Evolutionary conservation across 371 early-diverging fungal genomes (phyloP).

Genomic region (Circinella minor): DNA sequence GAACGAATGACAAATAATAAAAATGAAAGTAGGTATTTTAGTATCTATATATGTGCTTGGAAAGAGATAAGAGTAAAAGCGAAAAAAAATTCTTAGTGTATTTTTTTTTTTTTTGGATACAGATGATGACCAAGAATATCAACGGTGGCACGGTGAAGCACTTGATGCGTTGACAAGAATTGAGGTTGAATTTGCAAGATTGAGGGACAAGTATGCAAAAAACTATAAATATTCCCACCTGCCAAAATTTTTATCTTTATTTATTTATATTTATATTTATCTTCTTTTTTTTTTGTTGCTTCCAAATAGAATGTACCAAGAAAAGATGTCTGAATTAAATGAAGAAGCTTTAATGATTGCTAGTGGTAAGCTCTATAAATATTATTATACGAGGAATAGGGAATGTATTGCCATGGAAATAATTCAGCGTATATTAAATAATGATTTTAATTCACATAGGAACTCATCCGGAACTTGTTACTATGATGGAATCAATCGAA

Average conservation of each 20-base stretch:
- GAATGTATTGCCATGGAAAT: no score
- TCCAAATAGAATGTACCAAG: constrained; percentile 60
- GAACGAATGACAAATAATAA: background rate
- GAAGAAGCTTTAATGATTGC: constrained; percentile 64
- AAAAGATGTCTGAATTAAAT: constrained; percentile 61
- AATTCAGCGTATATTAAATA: background rate
- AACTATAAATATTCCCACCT: background rate
- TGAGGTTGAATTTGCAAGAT: constrained; percentile 53
- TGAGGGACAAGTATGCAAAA: constrained; percentile 51
- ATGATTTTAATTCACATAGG: constrained; percentile 22
- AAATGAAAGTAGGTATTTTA: background rate
- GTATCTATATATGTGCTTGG: background rate
- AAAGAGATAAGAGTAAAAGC: background rate
- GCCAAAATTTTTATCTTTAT: background rate
- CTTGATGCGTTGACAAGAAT: constrained; percentile 52
- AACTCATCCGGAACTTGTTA: constrained; percentile 62
- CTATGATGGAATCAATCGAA: constrained; percentile 63
- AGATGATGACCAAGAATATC: constrained; percentile 27
- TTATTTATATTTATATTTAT: no score
- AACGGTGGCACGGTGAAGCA: constrained; percentile 45
- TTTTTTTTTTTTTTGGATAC: constrained; percentile 15
- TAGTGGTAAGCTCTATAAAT: constrained; percentile 36
- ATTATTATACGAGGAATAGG: background rate
- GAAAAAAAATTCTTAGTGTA: constrained; percentile 1
- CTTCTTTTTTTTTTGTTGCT: background rate